These are phyloP conservation scores for Metarhizium anisopliae DNA, from an alignment of 2,329 filamentous ascomycete species.

Conservation along the genomic window DNA sequence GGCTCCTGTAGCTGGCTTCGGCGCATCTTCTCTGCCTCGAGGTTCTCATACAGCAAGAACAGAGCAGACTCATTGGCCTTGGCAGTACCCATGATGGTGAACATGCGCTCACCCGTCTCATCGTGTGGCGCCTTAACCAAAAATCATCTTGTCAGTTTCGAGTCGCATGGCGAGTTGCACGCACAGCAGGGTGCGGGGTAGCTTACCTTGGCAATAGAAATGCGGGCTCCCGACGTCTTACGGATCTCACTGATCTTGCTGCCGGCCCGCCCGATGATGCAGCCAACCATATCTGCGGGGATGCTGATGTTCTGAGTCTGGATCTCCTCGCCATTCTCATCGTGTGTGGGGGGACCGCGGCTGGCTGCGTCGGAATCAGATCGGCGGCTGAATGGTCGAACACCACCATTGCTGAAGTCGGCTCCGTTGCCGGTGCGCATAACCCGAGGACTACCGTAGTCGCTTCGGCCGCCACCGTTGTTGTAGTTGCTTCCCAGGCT, in stretches of 20 bases:
- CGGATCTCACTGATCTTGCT: conserved; percentile 99
- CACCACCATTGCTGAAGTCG: conserved; percentile 78
- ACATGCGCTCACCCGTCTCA: conserved; percentile 97
- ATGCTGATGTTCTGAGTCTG: conserved; percentile 99
- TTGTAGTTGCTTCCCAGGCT: conserved; percentile 29
- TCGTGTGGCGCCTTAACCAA: conserved; percentile 68
- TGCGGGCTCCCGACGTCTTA: conserved; percentile 90
- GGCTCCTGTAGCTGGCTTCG: conserved; percentile 65
- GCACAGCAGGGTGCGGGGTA: not conserved
- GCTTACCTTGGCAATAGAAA: conserved; percentile 85
- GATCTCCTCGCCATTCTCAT: conserved; percentile 94
- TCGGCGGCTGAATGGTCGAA: conserved; percentile 64
- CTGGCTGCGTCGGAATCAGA: conserved; percentile 74
- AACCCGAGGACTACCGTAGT: conserved; percentile 60
- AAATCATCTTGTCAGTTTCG: not conserved
- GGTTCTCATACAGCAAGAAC: conserved; percentile 95
- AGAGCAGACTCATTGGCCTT: conserved; percentile 92
- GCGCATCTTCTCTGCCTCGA: conserved; percentile 98
- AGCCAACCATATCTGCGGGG: conserved; percentile 98
- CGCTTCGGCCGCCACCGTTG: conserved; percentile 29
- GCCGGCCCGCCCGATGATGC: conserved; percentile 91
- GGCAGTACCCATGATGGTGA: conserved; percentile 95
- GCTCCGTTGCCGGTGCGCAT: conserved; percentile 95
- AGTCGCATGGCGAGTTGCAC: not conserved
- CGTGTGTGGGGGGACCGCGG: conserved; percentile 78